A percentile compares a stretch with the other conserved stretches of the same genome.
Evolutionary conservation across 1,139 yeast species (phyloP).

Genomic region (Pichia sp.): DNA sequence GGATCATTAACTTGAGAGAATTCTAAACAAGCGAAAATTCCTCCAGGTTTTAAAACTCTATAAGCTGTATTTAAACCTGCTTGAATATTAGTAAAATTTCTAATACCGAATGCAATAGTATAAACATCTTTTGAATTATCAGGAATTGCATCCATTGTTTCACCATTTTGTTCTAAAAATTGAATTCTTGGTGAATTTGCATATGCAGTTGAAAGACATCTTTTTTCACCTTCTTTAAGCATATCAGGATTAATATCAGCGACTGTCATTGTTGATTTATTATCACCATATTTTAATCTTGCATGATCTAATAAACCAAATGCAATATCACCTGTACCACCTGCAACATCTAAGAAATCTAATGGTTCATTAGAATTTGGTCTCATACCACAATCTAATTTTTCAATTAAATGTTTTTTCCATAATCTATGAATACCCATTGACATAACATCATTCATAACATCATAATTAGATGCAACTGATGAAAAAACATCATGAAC

Average conservation of each 20-base stretch:
- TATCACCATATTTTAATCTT: slow-evolving; percentile 68
- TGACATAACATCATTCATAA: slow-evolving; percentile 98
- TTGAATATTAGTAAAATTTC: slow-evolving; percentile 93
- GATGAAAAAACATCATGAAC: slow-evolving; percentile 91
- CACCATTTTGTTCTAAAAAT: slow-evolving; percentile 91
- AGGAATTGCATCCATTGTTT: slow-evolving; percentile 73
- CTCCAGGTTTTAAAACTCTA: slow-evolving; percentile 96
- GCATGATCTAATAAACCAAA: slow-evolving; percentile 93
- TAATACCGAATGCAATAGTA: slow-evolving; percentile 94
- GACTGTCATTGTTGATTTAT: slow-evolving; percentile 72
- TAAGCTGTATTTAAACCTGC: slow-evolving; percentile 91
- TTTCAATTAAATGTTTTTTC: slow-evolving; percentile 85
- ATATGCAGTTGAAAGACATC: slow-evolving; percentile 48
- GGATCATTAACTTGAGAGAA: slow-evolving; percentile 88
- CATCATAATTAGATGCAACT: slow-evolving; percentile 89
- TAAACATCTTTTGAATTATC: slow-evolving; percentile 90
- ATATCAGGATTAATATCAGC: slow-evolving; percentile 95
- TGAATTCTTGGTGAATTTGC: slow-evolving; percentile 54
- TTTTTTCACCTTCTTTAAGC: slow-evolving; percentile 84
- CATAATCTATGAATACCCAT: slow-evolving; percentile 91
- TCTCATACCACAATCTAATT: slow-evolving; percentile 90
- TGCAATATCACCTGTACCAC: slow-evolving; percentile 98
- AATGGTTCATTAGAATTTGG: slow-evolving; percentile 71
- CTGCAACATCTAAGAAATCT: slow-evolving; percentile 92
- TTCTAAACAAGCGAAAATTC: slow-evolving; percentile 94